A percentile compares a stretch with the other conserved stretches of the same genome.
Conservation (phyloP, 495 filamentous ascomycete genomes). For the Penicillium alfredii region DNA sequence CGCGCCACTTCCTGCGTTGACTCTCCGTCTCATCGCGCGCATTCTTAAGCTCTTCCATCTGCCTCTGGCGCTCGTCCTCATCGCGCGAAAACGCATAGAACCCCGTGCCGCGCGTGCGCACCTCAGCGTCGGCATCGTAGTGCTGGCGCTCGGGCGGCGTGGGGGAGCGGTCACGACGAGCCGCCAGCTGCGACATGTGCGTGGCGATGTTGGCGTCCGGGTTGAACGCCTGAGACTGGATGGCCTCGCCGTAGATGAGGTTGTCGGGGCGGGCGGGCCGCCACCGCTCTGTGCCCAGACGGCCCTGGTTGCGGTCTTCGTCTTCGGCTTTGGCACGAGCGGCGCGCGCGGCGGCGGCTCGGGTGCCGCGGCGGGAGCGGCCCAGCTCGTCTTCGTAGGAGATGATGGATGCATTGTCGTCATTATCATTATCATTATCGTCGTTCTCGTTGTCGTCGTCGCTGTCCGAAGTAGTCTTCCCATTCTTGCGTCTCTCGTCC, state of each 20-base stretch:
- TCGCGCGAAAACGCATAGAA: constrained; percentile 83
- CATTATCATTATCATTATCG: constrained; percentile 27
- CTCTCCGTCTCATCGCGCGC: constrained; percentile 67
- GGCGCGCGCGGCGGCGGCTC: constrained; percentile 53
- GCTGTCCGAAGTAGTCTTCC: constrained; percentile 26
- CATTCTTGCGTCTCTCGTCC: constrained; percentile 49
- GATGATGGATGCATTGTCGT: constrained; percentile 54
- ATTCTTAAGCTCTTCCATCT: constrained; percentile 69
- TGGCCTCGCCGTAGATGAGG: constrained; percentile 76
- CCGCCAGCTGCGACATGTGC: constrained; percentile 67
- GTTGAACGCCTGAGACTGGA: constrained; percentile 76
- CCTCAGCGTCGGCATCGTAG: constrained; percentile 78
- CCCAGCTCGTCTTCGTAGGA: constrained; percentile 92
- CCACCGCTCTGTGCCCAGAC: constrained; percentile 44
- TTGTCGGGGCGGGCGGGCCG: constrained; percentile 58
- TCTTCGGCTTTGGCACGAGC: constrained; percentile 47
- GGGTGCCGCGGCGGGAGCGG: constrained; percentile 61
- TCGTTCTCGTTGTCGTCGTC: too few species aligned
- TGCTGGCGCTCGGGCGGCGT: constrained; percentile 76
- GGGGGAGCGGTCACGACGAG: constrained; percentile 62
- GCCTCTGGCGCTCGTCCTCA: constrained; percentile 52
- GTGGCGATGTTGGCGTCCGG: constrained; percentile 53
- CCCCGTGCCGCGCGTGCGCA: constrained; percentile 79
- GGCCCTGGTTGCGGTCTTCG: constrained; percentile 22
- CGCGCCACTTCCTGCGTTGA: too few species aligned